phyloP scores from a whole-genome alignment of 805 yeast genomes.

The Saturnispora serradocipensis region DNA sequence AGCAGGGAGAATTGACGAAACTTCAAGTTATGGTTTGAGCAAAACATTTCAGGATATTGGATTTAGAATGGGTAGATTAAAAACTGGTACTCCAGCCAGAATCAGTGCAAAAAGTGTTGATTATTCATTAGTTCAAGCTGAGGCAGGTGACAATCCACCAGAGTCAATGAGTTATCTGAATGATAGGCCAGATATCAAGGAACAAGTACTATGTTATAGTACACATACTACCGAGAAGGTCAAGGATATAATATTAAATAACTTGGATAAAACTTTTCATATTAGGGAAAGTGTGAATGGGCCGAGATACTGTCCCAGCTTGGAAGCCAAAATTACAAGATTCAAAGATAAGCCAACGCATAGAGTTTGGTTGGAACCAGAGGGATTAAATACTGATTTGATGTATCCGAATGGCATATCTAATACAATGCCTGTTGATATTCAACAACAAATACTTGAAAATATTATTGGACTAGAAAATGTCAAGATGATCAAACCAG shows the following conservation, averaged over 20 bases:
- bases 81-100: slow-evolving; percentile 97
- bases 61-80: slow-evolving; percentile 77
- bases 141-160: slow-evolving; percentile 77
- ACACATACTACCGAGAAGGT: slow-evolving; percentile 71
- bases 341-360: slow-evolving; percentile 73
- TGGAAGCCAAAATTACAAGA: slow-evolving; percentile 78
- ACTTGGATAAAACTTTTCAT: slow-evolving; percentile 78
- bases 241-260: slow-evolving; percentile 58
- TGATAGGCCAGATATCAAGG: slow-evolving; percentile 49
- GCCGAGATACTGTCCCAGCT: slow-evolving; percentile 95
- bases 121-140: slow-evolving; percentile 52
- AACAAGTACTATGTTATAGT: slow-evolving; percentile 62
- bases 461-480: slow-evolving; percentile 84
- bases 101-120: slow-evolving; percentile 64
- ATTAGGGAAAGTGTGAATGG: slow-evolving; percentile 92
- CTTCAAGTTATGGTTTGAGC: slow-evolving; percentile 83
- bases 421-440: slow-evolving; percentile 91
- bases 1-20: slow-evolving; percentile 91
- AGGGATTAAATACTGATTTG: slow-evolving; percentile 78
- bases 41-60: slow-evolving; percentile 69
- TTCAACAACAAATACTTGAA: slow-evolving; percentile 64
- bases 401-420: slow-evolving; percentile 96
- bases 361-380: slow-evolving; percentile 93
- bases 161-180: slow-evolving; percentile 85
- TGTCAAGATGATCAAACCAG: slow-evolving; percentile 86